Evolutionary conservation across 768 basidiomycete genomes (phyloP).

Genomic region (Plicaturopsis crispa): DNA sequence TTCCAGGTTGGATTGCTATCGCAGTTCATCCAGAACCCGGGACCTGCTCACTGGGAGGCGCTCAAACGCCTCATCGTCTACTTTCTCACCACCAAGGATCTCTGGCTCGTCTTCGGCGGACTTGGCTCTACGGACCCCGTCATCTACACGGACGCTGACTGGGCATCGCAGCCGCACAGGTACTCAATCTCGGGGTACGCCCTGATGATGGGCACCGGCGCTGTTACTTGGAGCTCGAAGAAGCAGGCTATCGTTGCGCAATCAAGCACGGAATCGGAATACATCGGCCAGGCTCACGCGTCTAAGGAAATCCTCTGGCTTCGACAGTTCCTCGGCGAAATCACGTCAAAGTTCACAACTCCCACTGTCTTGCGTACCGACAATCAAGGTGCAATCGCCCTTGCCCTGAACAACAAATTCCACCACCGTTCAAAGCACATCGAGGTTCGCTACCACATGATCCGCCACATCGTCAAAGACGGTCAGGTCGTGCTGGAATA

Average conservation of each 20-base stretch:
- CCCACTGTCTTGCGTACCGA: conserved; percentile 12
- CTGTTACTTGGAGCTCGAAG: conserved; percentile 31
- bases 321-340: conserved; percentile 16
- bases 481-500: conserved; percentile 17
- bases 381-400: conserved; percentile 15
- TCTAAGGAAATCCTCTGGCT: conserved; percentile 22
- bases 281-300: conserved; percentile 19
- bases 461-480: conserved; percentile 20
- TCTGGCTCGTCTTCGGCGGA: conserved; percentile 15
- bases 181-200: conserved; percentile 20
- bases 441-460: conserved; percentile 27
- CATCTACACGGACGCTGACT: conserved; percentile 13
- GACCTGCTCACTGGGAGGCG: conserved; percentile 26
- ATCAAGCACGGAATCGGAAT: conserved; percentile 38
- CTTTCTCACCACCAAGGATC: conserved; percentile 20
- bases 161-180: conserved; percentile 11
- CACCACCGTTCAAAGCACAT: conserved; percentile 31
- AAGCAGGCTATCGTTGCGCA: conserved; percentile 29
- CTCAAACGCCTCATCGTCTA: conserved; percentile 33
- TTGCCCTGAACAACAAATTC: conserved; percentile 17
- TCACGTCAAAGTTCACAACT: conserved; percentile 6
- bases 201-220: conserved; percentile 23
- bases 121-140: conserved; percentile 1
- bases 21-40: conserved; percentile 26
- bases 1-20: conserved; percentile 23